Base-by-base conservation (phyloP, 495 filamentous ascomycete species). In the Evernia prunastri region DNA sequence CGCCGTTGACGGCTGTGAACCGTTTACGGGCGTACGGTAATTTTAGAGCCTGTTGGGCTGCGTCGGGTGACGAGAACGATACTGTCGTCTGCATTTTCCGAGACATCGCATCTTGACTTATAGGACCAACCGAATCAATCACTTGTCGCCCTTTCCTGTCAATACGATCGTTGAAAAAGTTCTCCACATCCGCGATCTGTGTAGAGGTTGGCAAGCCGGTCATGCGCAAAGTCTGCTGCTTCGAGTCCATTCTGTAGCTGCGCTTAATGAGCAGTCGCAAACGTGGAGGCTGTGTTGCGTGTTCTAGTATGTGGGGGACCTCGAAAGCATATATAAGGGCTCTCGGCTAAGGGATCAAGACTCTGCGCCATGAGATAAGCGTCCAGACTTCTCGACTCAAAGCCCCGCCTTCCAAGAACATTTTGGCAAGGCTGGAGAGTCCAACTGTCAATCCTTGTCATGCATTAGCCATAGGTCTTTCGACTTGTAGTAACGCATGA, bases 181-280 rank as follows among this genome's bases (percentile, higher is more conserved):
- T 2, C 42, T 56, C 4, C 2, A 63, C 60, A 37, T 63, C 60
- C 10, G 35, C 27, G 12, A 15, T n/a, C 7, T 27, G 4, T 0
- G 43, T 57, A 20, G 5, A n/a, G 1, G 27, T 3, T 57, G 60
- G 60, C 27, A 63, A 23, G 18, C 33, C 60, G 3, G 42, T 56
- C 31, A 63, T 25, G 47, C 60, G 60, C 33, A 63, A 31, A 15
- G 47, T 51, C 25, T 51, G 47, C 12, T 51, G 47, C 47, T 8
- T 51, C 25, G 47, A 51, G 6, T 51, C 47, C 47, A 51, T 51
- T 15, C 4, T 51, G 25, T 47, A 20, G 42, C 43, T 23, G n/a
- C 43, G 6, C 8, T 18, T 4, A 9, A 10, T 47, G 6, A 25
- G n/a, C 17, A 47, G 43, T 20, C 43, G 43, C 43, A 47, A 47